Base-by-base conservation (phyloP, 331 rosid genomes). In the Telfairia occidentalis region DNA sequence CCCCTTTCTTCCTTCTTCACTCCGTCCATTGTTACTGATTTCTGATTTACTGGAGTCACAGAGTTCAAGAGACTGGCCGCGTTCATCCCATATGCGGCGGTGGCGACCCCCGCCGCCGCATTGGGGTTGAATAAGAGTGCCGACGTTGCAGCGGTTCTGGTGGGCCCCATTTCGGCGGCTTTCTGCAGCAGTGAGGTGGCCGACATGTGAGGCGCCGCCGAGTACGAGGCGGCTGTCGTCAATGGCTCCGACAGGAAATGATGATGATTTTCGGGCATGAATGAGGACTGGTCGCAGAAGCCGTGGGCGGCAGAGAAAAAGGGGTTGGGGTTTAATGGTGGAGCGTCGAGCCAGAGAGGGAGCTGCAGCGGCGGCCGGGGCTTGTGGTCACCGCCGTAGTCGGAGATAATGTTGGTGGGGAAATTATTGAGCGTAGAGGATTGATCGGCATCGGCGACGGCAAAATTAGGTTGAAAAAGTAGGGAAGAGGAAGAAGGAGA, bases 131-230 rank as follows among this genome's bases (percentile, higher is more conserved):
- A 61, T 21, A 61, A 21, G 8, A 34, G 32, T 18, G 70, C 75
- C 57, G 81, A 40, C 2, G 77, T 61, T 43, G 65, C 53, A 0
- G 32, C 32, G 63, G 87, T 79, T 60, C 78, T 70, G 4, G 88
- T 77, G 38, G 96, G 83, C 69, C 91, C 96, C 84, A 92, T 85
- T 73, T 88, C 87, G 3, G 87, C 72, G 40, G 85, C 90, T 74
- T 86, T 88, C 43, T 89, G 92, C 70, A 90, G 55, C 30, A 88
- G 86, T 2, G 96, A 80, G 5, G 91, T 84, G 61, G 95, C 89
- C 43, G 96, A 85, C 92, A 89, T 86, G 91, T 88, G 92, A 82
- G 77, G 63, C 7, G 34, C 34, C 18, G 7, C 18, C 1, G 71
- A 19, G 42, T 74, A 85, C 81, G 88, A 85, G 50, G 79, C 79